Conservation (phyloP, 805 yeast species). For the Monosporozyma yasuniensis region DNA sequence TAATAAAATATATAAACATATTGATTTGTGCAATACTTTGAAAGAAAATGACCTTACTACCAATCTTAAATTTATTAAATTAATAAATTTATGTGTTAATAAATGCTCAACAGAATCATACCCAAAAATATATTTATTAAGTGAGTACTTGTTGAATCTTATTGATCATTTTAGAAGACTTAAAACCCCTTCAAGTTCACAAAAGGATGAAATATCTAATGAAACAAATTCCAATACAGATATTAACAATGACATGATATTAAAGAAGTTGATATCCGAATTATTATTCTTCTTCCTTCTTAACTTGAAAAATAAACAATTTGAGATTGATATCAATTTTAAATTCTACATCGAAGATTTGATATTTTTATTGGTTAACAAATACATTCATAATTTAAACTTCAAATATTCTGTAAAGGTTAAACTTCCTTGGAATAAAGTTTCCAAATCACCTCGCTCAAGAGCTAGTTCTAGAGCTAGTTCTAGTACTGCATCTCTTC, state of each 20-base stretch:
- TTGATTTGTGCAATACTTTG: constrained; percentile 7
- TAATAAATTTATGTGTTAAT: constrained; percentile 15
- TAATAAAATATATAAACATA: constrained; percentile 6
- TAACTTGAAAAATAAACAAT: neutral
- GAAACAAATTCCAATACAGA: neutral
- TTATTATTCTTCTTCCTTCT: constrained; percentile 11
- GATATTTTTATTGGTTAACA: constrained; percentile 10
- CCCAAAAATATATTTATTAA: constrained; percentile 6
- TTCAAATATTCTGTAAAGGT: constrained; percentile 15
- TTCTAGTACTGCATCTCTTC: neutral
- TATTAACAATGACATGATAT: neutral
- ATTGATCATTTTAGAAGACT: neutral
- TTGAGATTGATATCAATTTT: constrained; percentile 1
- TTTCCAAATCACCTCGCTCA: neutral
- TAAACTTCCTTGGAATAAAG: constrained; percentile 1
- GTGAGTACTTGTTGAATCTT: constrained; percentile 7
- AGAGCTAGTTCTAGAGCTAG: neutral
- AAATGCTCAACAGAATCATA: constrained; percentile 10
- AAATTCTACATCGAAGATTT: constrained; percentile 8
- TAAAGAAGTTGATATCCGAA: constrained; percentile 8
- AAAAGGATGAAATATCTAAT: neutral
- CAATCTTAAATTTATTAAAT: constrained; percentile 14
- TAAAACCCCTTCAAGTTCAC: neutral
- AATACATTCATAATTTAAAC: constrained; percentile 12
- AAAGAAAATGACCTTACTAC: constrained; percentile 7